A percentile compares a stretch with the other conserved stretches of the same genome.
These are phyloP conservation scores for Colletotrichum sp. DNA, from an alignment of 2,329 filamentous ascomycete species.

Conservation along the genomic window DNA sequence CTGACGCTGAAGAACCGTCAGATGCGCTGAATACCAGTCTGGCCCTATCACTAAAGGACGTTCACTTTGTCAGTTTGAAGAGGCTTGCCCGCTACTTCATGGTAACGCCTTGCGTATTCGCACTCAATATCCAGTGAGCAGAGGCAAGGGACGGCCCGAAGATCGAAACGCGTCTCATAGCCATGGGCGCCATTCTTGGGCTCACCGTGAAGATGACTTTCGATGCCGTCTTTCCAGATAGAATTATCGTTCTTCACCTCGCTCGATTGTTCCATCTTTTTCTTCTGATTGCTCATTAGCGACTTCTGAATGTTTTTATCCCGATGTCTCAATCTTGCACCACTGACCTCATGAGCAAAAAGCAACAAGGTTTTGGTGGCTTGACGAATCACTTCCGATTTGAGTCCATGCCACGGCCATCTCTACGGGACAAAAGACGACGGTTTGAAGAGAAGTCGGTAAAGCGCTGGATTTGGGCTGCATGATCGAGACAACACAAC, in stretches of 20 bases:
- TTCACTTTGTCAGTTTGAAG: neutral
- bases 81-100: neutral
- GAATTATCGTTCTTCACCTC: too few species aligned
- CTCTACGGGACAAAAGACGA: accelerated
- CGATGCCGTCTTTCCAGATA: neutral
- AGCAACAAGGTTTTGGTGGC: neutral
- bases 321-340: too few species aligned
- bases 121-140: accelerated
- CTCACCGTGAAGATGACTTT: accelerated
- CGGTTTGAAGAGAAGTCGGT: neutral
- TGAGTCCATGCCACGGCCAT: neutral
- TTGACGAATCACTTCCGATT: accelerated
- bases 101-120: neutral
- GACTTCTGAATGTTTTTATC: too few species aligned
- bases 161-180: neutral
- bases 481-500: accelerated
- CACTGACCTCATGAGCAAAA: neutral
- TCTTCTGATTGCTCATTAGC: neutral
- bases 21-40: accelerated
- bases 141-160: neutral
- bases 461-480: accelerated
- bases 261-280: accelerated
- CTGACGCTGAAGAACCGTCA: neutral
- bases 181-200: neutral
- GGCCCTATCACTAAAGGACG: accelerated